Conservation (phyloP, 257 asterid species). For the Dorcoceras hygrometricum region DNA sequence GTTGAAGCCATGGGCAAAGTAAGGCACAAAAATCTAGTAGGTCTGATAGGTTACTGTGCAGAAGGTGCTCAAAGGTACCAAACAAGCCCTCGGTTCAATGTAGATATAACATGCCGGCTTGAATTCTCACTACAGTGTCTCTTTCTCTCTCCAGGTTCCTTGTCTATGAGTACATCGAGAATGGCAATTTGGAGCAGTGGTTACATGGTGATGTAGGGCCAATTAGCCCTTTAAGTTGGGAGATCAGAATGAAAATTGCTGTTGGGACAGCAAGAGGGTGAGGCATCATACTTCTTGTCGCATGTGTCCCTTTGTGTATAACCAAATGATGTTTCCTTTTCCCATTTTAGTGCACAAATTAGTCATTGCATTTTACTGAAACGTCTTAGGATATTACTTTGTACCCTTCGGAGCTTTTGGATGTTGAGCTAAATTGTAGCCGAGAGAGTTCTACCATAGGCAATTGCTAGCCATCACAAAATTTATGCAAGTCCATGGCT, state of each 20-base stretch:
- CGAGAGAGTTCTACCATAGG: neutral
- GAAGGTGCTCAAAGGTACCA: slow-evolving; percentile 81
- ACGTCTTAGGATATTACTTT: neutral
- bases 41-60: slow-evolving; percentile 87
- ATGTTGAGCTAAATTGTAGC: neutral
- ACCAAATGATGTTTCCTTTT: neutral
- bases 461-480: neutral
- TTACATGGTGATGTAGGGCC: slow-evolving; percentile 92
- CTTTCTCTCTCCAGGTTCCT: slow-evolving; percentile 59
- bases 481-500: too few relatives aligned
- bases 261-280: slow-evolving; percentile 96
- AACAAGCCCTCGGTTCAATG: slow-evolving; percentile 12
- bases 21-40: slow-evolving; percentile 94
- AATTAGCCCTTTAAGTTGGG: slow-evolving; percentile 92
- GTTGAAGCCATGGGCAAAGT: slow-evolving; percentile 99
- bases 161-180: slow-evolving; percentile 85
- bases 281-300: slow-evolving; percentile 13
- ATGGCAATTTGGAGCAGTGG: slow-evolving; percentile 99
- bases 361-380: neutral
- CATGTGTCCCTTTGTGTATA: neutral
- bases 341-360: neutral
- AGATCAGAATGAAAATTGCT: slow-evolving; percentile 83
- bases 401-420: neutral
- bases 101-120: neutral
- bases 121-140: slow-evolving; percentile 7